Evolutionary conservation across 2,329 filamentous ascomycete species (phyloP), one percentile per base, ranked within the genome.

Genomic region (Chrysoporthe deuterocubensis): DNA sequence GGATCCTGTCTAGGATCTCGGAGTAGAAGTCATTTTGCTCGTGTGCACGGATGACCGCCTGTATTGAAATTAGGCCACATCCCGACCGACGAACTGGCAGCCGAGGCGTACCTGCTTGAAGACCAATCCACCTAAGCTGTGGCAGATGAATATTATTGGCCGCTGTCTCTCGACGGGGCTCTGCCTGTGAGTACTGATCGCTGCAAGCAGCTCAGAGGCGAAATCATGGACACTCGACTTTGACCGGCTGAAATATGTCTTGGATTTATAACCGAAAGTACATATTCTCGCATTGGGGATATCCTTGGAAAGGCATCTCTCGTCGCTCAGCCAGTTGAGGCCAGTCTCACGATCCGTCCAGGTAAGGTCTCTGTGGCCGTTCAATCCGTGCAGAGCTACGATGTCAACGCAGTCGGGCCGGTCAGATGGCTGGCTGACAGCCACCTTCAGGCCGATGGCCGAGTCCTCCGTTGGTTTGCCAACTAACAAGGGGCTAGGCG

Each of bases 231-330:
- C 34, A 37, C 34, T 21, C 4, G 52, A 37, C 13, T 57, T 37
- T 57, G 52, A 57, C 21, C 52, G 52, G 14, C 52, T 57, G 52
- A 57, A 57, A 57, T 57, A 57, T 57, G 52, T 57, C 52, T 37
- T 57, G 13, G 52, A 57, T 14, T 57, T 57, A 18, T 57, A 57
- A 26, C 52, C 52, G 4, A 57, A 57, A 26, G 52, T 57, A 8
- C 13, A 26, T 57, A 57, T 37, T 2, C 52, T 26, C 16, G 52
- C 52, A 37, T 26, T 57, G 16, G 52, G 52, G 21, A 57, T 14
- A 16, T 57, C 52, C 26, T 26, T 57, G 52, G 21, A 37, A 5
- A 57, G 52, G 21, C 52, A 57, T 9, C 34, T 6, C 52, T 26
- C 52, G 21, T 57, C 52, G 13, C 34, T 57, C 13, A 57, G 52